Base-by-base conservation (phyloP, 2,329 filamentous ascomycete species). In the Calonectria hongkongensis region DNA sequence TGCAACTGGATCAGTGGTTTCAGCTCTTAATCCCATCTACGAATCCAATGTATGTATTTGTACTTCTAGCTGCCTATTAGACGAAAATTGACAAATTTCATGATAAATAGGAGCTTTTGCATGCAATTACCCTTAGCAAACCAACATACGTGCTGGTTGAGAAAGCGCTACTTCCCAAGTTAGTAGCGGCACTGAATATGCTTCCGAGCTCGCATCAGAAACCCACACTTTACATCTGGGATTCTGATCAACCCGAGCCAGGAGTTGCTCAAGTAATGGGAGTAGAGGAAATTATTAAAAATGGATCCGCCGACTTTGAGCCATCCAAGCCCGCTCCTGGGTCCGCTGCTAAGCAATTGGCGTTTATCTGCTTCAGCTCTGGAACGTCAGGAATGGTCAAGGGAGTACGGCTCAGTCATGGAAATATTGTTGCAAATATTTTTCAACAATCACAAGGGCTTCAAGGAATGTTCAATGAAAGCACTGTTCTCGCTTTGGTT, bases 321-420 rank as follows among this genome's bases (percentile, higher is more conserved):
- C 39, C n/a, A 1, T 1, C 12, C 10, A 45, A 36, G 8, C 4
- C 21, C 9, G 33, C 58, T 8, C 56, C 47, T 16, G 47, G 47
- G 4, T 9, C 21, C 13, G 67, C 36, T 18, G 58, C 47, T 1
- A 64, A 54, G 3, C 27, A 54, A 33, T n/a, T 69, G 10, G 67
- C 67, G 3, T 69, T 69, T 7, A 69, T 69, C 8, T 69, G 67
- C 10, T 69, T 69, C 28, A 69, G 67, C 27, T 69, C 67, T 36
- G 67, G 67, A 13, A 69, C 67, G 7, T 69, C 67, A 2, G 67
- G 67, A 6, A 62, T 64, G 12, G 67, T 69, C 25, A 69, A 69
- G 30, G 67, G 67, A 12, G 67, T 69, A 3, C 39, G 28, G 28
- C 58, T 69, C 7, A 69, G 56, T 39, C 67, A 69, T 27, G 67